Evolutionary conservation across 805 yeast species (phyloP).

Genomic region (Pichia manshurica): DNA sequence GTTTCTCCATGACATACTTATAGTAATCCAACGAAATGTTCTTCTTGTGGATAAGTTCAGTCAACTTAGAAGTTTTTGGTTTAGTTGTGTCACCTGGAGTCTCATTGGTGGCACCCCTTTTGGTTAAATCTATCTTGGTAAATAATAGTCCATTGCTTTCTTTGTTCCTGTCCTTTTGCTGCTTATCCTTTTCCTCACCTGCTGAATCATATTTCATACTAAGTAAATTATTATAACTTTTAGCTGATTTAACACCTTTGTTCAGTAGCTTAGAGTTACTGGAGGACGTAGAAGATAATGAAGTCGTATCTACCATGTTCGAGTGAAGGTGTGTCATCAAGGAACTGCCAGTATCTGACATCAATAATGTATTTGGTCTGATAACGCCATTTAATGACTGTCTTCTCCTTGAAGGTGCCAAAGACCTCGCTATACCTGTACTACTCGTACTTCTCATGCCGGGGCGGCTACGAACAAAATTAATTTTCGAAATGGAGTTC

Average conservation of each 20-base stretch:
- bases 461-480: slow-evolving; percentile 13
- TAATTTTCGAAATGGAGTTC: slow-evolving; percentile 19
- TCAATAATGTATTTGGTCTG: neutral
- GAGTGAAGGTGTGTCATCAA: no score
- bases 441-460: neutral
- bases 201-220: neutral
- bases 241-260: neutral
- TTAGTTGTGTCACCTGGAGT: neutral
- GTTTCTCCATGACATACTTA: slow-evolving; percentile 22
- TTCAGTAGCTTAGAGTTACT: no score
- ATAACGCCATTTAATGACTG: neutral
- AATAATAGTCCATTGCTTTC: neutral
- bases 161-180: neutral
- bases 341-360: neutral
- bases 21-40: slow-evolving; percentile 40
- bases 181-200: neutral
- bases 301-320: no score
- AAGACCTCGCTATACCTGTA: neutral
- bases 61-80: slow-evolving; percentile 25
- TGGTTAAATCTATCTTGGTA: neutral
- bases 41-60: slow-evolving; percentile 39
- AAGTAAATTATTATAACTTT: slow-evolving; percentile 7
- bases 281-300: no score
- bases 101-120: neutral
- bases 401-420: neutral